These are phyloP conservation scores for Pyricularia sp. DNA, from an alignment of 2,329 filamentous ascomycete genomes.

Conservation along the genomic window DNA sequence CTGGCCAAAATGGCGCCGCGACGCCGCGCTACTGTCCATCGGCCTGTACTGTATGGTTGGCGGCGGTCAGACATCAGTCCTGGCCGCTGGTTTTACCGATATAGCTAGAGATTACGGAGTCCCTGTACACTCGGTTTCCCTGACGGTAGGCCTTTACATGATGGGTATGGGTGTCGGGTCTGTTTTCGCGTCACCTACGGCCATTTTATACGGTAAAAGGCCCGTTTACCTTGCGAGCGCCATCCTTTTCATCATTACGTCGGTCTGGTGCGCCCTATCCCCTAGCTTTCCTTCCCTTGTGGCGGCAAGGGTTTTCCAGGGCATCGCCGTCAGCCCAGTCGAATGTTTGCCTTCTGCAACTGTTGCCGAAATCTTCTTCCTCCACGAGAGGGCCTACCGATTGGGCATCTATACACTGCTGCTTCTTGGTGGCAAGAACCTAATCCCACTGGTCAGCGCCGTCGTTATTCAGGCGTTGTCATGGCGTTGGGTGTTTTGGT, in stretches of 20 bases:
- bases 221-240: conserved; percentile 81
- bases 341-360: conserved; percentile 90
- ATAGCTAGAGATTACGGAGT: conserved; percentile 60
- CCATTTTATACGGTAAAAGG: conserved; percentile 83
- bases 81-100: conserved; percentile 82
- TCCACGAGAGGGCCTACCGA: conserved; percentile 87
- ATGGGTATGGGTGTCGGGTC: conserved; percentile 81
- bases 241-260: conserved; percentile 66
- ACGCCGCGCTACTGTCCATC: conserved; percentile 69
- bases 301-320: conserved; percentile 76
- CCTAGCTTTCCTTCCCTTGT: conserved; percentile 73
- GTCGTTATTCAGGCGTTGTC: conserved; percentile 66
- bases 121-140: conserved; percentile 62
- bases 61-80: conserved; percentile 81
- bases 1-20: conserved; percentile 76
- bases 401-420: conserved; percentile 89
- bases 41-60: conserved; percentile 92
- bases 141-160: conserved; percentile 92
- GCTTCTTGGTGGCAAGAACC: conserved; percentile 82
- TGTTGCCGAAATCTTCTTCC: conserved; percentile 91
- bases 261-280: conserved; percentile 80
- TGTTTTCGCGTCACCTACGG: conserved; percentile 81
- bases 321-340: conserved; percentile 78
- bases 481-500: conserved; percentile 93
- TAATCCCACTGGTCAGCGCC: conserved; percentile 80